Base-by-base conservation (phyloP, 768 basidiomycete species). In the Agaricus subrufescens region DNA sequence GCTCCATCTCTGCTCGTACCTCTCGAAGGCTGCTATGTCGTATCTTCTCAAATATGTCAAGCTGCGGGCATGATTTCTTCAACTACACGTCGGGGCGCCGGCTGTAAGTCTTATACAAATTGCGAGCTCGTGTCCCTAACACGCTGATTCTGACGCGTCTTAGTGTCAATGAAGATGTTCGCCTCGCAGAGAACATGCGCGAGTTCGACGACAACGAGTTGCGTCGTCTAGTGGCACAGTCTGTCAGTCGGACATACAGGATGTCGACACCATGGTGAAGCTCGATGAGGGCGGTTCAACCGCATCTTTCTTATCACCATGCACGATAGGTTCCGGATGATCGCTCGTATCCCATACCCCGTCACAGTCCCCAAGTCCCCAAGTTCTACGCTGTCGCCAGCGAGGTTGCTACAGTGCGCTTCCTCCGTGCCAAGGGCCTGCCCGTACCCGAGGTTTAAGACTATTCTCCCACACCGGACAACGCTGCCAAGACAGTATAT, bases 251-350 rank as follows among this genome's bases (percentile, higher is more conserved):
- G 8, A 74, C 60, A 62, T 63, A 66, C 59, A 58, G 12, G 73
- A 79, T 65, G 56, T 80, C 65, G 66, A 65, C 62, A 47, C 29
- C 58, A 38, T 78, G 0, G 5, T 2, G 56, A 82, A 80, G 60
- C 75, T 81, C 40, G 75, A 68, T 48, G 80, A 81, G 69, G 73
- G 73, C 19, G 71, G 73, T 69, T 69, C 54, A 77, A 76, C 62
- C 70, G 72, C 27, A 69, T 61, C 42, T 76, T 77, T 61, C 65
- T 70, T 60, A 70, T 78, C 57, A 71, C 70, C 57, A 61, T 75
- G 62, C 67, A 63, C 58, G 66, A 66, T 47, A 64, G 60, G 44
- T 69, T 69, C 57, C 63, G 69, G 56, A 65, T 78, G 62, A 65
- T 79, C 4, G 76, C 75, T 0, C 74, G 73, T 29, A 68, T 77